Evolutionary conservation across 176 grass and related monocot genomes (phyloP).

Genomic region (Zizania latifolia): DNA sequence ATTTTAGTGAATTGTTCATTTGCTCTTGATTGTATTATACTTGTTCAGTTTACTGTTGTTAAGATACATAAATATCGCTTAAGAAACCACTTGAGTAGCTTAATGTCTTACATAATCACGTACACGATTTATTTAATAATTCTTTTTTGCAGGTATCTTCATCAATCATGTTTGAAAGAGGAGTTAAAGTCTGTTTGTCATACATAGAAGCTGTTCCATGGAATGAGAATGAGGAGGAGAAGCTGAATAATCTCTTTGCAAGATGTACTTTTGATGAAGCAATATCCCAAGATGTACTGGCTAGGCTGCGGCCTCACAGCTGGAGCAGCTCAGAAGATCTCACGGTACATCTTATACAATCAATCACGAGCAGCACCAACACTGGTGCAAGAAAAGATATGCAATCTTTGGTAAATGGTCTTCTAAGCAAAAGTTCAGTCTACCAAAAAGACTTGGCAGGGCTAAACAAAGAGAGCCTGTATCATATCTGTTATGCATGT

Average conservation of each 20-base stretch:
- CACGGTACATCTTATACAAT: slow-evolving; percentile 53
- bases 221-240: slow-evolving; percentile 76
- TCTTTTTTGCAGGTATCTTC: slow-evolving; percentile 52
- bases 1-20: neutral
- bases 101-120: neutral
- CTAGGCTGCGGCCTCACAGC: slow-evolving; percentile 38
- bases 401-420: slow-evolving; percentile 69
- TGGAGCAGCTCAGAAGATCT: slow-evolving; percentile 42
- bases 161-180: slow-evolving; percentile 55
- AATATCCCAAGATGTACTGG: slow-evolving; percentile 55
- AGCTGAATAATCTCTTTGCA: slow-evolving; percentile 58
- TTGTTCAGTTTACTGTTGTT: neutral
- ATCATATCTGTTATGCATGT: slow-evolving; percentile 59
- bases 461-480: slow-evolving; percentile 52
- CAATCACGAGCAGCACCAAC: slow-evolving; percentile 46
- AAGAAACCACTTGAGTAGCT: neutral
- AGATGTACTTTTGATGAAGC: slow-evolving; percentile 49
- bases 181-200: slow-evolving; percentile 51
- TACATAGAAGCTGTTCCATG: slow-evolving; percentile 82
- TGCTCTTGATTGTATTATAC: too few relatives aligned
- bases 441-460: slow-evolving; percentile 60
- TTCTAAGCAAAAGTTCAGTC: slow-evolving; percentile 67
- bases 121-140: neutral
- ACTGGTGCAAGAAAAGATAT: slow-evolving; percentile 67
- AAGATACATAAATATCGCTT: neutral